These are phyloP conservation scores for Ceratocystis albifundus DNA, from an alignment of 2,329 filamentous ascomycete species.

Conservation along the genomic window DNA sequence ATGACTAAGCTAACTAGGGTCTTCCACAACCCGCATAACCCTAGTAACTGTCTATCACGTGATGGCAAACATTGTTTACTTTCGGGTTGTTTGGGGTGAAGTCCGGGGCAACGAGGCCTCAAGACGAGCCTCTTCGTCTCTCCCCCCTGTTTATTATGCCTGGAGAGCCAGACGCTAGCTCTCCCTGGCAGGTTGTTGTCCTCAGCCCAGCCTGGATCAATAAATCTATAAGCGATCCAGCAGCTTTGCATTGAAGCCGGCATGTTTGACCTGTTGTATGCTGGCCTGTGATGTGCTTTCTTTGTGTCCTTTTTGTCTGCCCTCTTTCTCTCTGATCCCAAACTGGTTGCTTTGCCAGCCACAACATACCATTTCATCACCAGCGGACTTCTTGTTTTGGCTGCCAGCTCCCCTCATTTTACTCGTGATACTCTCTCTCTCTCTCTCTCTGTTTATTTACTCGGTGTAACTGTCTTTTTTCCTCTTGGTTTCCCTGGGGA, in stretches of 20 bases:
- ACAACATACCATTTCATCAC: not conserved
- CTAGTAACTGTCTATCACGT: slow-evolving; percentile 9
- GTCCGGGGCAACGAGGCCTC: slow-evolving; percentile 4
- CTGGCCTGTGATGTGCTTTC: slow-evolving; percentile 9
- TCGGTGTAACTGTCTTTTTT: slow-evolving; percentile 15
- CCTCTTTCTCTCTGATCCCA: not conserved
- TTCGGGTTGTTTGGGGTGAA: not conserved
- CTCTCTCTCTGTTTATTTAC: slow-evolving; percentile 19
- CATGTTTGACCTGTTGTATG: too few species aligned
- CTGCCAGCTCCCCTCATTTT: slow-evolving; percentile 1
- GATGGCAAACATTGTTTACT: not conserved
- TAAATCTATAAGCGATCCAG: not conserved
- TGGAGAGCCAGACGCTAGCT: not conserved
- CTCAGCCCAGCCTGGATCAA: not conserved
- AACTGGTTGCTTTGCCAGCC: slow-evolving; percentile 1
- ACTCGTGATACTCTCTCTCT: slow-evolving; percentile 23
- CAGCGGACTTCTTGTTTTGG: not conserved
- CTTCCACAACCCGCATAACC: not conserved
- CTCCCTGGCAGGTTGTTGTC: not conserved
- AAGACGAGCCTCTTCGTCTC: not conserved
- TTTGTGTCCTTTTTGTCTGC: not conserved
- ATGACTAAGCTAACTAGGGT: not conserved
- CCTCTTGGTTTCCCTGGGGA: not conserved
- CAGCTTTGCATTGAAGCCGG: not conserved
- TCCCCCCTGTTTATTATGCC: slow-evolving; percentile 3